phyloP scores from a whole-genome alignment of 371 early-diverging fungal genomes.

The Rhizomucor pusillus region DNA sequence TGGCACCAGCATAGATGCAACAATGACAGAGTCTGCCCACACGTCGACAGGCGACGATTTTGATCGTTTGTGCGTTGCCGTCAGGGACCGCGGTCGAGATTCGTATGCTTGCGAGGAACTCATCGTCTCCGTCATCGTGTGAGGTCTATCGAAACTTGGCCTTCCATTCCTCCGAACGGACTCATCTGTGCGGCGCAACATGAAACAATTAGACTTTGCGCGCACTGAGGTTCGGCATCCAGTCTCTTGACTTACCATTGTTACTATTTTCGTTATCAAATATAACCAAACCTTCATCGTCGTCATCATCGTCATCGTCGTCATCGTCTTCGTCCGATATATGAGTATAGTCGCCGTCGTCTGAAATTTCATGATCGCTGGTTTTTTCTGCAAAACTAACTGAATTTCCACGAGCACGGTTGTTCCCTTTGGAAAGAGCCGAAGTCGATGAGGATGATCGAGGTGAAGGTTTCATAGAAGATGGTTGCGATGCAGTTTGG shows the following conservation, averaged over 20 bases:
- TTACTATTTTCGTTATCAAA: conserved; percentile 33
- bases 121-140: conserved; percentile 4
- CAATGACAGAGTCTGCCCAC: conserved; percentile 16
- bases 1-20: conserved; percentile 24
- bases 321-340: conserved; percentile 18
- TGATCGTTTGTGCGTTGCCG: conserved; percentile 4
- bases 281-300: conserved; percentile 16
- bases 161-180: conserved; percentile 2
- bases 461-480: background rate
- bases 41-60: conserved; percentile 11
- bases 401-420: conserved; percentile 39
- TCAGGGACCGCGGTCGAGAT: conserved; percentile 1
- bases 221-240: too few relatives aligned
- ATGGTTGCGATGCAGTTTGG: conserved; percentile 4
- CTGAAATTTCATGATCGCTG: conserved; percentile 19
- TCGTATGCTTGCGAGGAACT: background rate
- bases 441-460: conserved; percentile 1
- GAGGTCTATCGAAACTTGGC: conserved; percentile 4
- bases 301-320: conserved; percentile 30
- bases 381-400: conserved; percentile 35
- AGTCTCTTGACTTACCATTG: conserved; percentile 29
- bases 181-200: background rate
- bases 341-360: conserved; percentile 5
- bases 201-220: too few relatives aligned
- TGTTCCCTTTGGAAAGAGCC: conserved; percentile 8